Base-by-base conservation (phyloP, 2,329 filamentous ascomycete genomes). In the Proliferodiscus dingleyae region DNA sequence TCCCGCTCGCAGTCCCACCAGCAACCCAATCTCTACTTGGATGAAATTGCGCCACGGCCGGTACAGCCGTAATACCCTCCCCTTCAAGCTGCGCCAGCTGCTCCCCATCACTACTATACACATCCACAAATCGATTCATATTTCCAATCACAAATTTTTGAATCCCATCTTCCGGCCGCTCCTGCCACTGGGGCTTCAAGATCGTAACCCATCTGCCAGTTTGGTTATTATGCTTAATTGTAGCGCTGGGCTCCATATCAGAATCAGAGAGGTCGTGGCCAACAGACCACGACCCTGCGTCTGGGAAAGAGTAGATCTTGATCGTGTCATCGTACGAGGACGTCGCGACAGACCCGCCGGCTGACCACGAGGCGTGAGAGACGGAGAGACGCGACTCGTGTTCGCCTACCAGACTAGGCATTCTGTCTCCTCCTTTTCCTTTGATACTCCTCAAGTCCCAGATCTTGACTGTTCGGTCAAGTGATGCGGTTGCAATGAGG, bases 121-220 rank as follows among this genome's bases (percentile, higher is more conserved):
- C 78, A 61, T 98, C 93, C 1, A 97, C 88, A 58, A 96, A 97
- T 1, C 93, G 81, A 62, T 95, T 95, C 93, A 97, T 97, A 57
- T 97, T 98, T 1, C 88, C 93, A 46, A 98, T 91, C 19, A 81
- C 87, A 58, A 98, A 89, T 50, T 91, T 89, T 52, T 95, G 84
- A 4, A 94, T 81, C 6, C 83, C 83, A 47, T 93, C 88, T 26
- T 75, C 70, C 0, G 93, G 91, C 37, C 78, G 75, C 24, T 78
- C 72, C 65, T 98, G 93, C 93, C 93, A 98, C 58, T 95, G 89
- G 0, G 64, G 93, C 76, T 75, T 94, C 62, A 74, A 65, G 26
- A 78, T 95, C 0, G 89, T 95, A 0, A 96, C 89, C 89, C 89
- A 96, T 45, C 90, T 77, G 0, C 91, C 93, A 0, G 90, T 97